Percentiles rank a stretch among this genome's conserved stretches.
Evolutionary conservation across 768 basidiomycete genomes (phyloP).

Genomic region (Mycena albidolilacea): DNA sequence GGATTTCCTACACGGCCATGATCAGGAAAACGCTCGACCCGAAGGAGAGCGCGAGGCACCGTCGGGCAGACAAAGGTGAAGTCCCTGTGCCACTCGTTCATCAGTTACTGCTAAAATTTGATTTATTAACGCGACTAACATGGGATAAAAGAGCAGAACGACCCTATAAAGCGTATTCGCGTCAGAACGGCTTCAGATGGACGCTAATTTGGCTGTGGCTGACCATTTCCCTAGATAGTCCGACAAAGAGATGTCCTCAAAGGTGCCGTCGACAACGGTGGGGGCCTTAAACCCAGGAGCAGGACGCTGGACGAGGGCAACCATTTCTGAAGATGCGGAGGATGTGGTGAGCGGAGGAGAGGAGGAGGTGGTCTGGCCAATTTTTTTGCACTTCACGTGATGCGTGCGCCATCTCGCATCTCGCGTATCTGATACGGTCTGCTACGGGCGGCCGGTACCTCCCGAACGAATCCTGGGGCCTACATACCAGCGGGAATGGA

Average conservation of each 20-base stretch:
- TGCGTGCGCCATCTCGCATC: background rate
- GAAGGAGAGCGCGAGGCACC: constrained; percentile 42
- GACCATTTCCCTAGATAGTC: constrained; percentile 90
- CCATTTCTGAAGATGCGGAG: constrained; percentile 50
- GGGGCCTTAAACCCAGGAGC: constrained; percentile 86
- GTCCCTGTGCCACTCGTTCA: constrained; percentile 64
- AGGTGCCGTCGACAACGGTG: constrained; percentile 82
- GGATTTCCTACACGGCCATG: constrained; percentile 72
- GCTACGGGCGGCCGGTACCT: too few species aligned
- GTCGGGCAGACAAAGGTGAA: constrained; percentile 96
- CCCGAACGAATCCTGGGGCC: too few species aligned
- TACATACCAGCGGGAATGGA: too few species aligned
- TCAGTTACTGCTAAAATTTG: background rate
- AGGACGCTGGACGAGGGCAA: constrained; percentile 83
- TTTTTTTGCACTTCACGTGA: background rate
- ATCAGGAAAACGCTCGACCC: background rate
- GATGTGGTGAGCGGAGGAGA: background rate
- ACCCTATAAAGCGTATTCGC: constrained; percentile 68
- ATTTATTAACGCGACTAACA: constrained; percentile 64
- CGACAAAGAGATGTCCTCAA: constrained; percentile 82
- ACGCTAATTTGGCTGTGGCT: constrained; percentile 36
- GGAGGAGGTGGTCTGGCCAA: background rate
- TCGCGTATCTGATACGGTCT: too few species aligned
- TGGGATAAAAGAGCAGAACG: constrained; percentile 94
- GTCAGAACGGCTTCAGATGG: constrained; percentile 12